phyloP scores from a whole-genome alignment of 2,329 filamentous ascomycete genomes.

The Xylaria sp. region DNA sequence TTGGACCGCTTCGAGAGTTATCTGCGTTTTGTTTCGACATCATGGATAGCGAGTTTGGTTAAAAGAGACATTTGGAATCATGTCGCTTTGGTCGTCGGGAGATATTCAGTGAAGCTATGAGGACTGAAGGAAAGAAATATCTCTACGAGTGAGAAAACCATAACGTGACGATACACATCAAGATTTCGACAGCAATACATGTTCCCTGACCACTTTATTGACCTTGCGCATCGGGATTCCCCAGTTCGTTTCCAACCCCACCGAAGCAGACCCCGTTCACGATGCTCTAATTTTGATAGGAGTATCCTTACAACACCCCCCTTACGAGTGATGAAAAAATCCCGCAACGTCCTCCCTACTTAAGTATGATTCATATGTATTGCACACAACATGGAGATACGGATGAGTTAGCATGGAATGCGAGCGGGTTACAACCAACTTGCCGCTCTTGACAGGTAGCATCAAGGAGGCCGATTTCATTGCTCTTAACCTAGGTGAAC shows the following conservation, averaged over 20 bases:
- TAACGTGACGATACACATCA: background rate
- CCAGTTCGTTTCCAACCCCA: background rate
- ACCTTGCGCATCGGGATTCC: background rate
- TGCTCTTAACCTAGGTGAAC: background rate
- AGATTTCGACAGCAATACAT: background rate
- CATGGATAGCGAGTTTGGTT: conserved; percentile 55
- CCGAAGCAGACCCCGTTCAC: background rate
- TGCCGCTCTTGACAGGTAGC: background rate
- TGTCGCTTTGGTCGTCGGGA: background rate
- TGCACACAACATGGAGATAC: too few species aligned
- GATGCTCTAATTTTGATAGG: background rate
- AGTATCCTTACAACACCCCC: background rate
- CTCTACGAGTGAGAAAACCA: background rate
- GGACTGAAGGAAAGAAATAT: too few species aligned
- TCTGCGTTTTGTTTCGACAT: conserved; percentile 59
- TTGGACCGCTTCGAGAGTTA: conserved; percentile 60
- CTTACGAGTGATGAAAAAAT: background rate
- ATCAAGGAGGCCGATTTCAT: background rate
- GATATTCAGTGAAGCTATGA: background rate
- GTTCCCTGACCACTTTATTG: background rate
- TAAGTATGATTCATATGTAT: too few species aligned
- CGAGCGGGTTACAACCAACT: background rate
- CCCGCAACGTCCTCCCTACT: background rate
- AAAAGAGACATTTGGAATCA: too few species aligned
- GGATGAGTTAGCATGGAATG: background rate